Conservation (phyloP, 441 rosid species). For the Eruca vesicaria region DNA sequence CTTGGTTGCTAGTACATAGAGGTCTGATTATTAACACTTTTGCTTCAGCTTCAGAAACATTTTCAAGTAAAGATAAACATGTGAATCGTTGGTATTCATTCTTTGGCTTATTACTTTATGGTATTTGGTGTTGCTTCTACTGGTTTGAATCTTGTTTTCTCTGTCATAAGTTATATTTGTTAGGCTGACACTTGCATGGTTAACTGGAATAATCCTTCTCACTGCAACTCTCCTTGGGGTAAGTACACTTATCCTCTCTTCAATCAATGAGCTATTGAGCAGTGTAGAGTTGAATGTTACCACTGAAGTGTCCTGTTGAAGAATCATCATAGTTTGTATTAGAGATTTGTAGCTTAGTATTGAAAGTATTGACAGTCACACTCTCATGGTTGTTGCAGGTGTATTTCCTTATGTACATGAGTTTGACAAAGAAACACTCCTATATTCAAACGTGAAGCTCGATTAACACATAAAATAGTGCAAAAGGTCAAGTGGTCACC, state of each 20-base stretch:
- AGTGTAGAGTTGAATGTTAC: background rate
- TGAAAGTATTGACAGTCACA: background rate
- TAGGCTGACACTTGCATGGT: too few species aligned
- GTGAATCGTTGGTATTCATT: too few species aligned
- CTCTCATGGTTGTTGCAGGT: conserved; percentile 47
- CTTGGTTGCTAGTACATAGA: too few species aligned
- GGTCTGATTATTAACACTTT: too few species aligned
- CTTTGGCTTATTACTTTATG: too few species aligned
- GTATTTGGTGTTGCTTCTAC: too few species aligned
- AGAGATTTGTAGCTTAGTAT: background rate
- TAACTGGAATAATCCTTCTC: conserved; percentile 87
- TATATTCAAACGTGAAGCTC: conserved; percentile 93
- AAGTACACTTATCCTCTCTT: conserved; percentile 35
- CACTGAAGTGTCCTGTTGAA: background rate
- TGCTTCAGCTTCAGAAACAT: too few species aligned
- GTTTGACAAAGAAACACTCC: conserved; percentile 89
- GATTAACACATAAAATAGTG: conserved; percentile 74
- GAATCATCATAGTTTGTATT: background rate
- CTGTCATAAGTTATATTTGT: conserved; percentile 63
- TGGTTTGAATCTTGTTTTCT: too few species aligned
- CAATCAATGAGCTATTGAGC: background rate
- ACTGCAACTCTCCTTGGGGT: conserved; percentile 91
- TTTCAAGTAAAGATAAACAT: too few species aligned
- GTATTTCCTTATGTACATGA: conserved; percentile 85
- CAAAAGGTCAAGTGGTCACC: conserved; percentile 15